Evolutionary conservation across 495 filamentous ascomycete species (phyloP).

Genomic region (Podospora appendiculata): DNA sequence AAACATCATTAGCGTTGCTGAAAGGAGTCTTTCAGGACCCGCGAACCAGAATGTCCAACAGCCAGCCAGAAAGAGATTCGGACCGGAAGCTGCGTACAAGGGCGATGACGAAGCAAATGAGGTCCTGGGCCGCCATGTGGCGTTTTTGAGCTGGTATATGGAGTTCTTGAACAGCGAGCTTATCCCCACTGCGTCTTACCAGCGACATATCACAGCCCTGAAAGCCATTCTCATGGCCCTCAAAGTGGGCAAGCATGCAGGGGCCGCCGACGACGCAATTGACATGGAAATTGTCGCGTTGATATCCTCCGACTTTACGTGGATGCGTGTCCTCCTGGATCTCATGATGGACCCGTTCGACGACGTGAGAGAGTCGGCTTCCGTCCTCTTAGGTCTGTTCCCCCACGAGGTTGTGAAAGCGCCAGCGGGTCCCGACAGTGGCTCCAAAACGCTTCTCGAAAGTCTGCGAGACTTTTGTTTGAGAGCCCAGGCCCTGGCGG

Average conservation of each 20-base stretch:
- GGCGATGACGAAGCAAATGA: slow-evolving; percentile 13
- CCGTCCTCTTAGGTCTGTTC: slow-evolving; percentile 45
- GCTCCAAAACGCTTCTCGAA: slow-evolving; percentile 12
- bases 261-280: slow-evolving; percentile 15
- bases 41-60: neutral
- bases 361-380: slow-evolving; percentile 67
- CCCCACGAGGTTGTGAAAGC: slow-evolving; percentile 17
- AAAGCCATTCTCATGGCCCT: slow-evolving; percentile 56
- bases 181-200: slow-evolving; percentile 69
- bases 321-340: slow-evolving; percentile 64
- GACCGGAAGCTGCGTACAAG: slow-evolving; percentile 14
- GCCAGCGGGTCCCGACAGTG: neutral
- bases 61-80: slow-evolving; percentile 15
- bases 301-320: slow-evolving; percentile 24
- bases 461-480: slow-evolving; percentile 28
- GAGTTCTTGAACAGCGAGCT: slow-evolving; percentile 65
- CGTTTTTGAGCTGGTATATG: slow-evolving; percentile 63
- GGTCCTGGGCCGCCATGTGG: slow-evolving; percentile 36
- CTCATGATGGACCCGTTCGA: slow-evolving; percentile 85
- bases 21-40: slow-evolving; percentile 19
- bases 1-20: slow-evolving; percentile 35
- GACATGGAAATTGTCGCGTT: slow-evolving; percentile 14
- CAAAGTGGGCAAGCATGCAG: slow-evolving; percentile 36
- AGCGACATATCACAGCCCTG: slow-evolving; percentile 74
- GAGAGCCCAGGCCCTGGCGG: slow-evolving; percentile 50